Conservation (phyloP, 2,329 filamentous ascomycete species). For the Penicillium sp. region DNA sequence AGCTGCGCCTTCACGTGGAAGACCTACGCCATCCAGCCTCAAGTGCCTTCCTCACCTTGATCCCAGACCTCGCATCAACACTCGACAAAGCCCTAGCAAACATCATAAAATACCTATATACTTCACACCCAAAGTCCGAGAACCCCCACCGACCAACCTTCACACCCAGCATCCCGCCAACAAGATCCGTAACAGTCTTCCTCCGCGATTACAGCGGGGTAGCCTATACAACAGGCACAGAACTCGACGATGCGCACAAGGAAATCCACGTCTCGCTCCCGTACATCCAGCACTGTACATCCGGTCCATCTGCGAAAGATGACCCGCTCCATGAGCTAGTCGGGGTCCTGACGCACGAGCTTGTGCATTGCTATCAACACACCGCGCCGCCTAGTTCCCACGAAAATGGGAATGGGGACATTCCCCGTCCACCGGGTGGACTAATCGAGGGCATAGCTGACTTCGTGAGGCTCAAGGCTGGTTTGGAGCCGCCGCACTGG, state of each 20-base stretch:
- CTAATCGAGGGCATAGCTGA: slow-evolving; percentile 90
- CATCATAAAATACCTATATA: slow-evolving; percentile 74
- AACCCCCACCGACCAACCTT: slow-evolving; percentile 24
- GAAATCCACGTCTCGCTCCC: slow-evolving; percentile 83
- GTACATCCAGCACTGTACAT: slow-evolving; percentile 59
- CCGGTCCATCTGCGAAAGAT: slow-evolving; percentile 18
- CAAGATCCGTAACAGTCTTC: slow-evolving; percentile 81
- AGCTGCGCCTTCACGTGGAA: slow-evolving; percentile 37
- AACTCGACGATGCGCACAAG: slow-evolving; percentile 82
- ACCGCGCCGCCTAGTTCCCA: slow-evolving; percentile 57
- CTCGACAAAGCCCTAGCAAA: slow-evolving; percentile 63
- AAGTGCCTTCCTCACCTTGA: slow-evolving; percentile 63
- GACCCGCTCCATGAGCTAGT: slow-evolving; percentile 61
- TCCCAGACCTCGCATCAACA: slow-evolving; percentile 60
- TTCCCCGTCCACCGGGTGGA: slow-evolving; percentile 60
- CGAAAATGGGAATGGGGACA: slow-evolving; percentile 6
- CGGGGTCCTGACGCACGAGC: slow-evolving; percentile 86
- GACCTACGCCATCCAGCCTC: slow-evolving; percentile 33
- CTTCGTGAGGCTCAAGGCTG: slow-evolving; percentile 77
- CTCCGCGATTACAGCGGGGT: slow-evolving; percentile 78
- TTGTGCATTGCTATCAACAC: slow-evolving; percentile 93
- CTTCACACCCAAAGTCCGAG: slow-evolving; percentile 17
- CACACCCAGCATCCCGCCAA: slow-evolving; percentile 54
- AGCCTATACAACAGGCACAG: slow-evolving; percentile 80
- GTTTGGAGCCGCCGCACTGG: slow-evolving; percentile 81